Conservation (phyloP, 371 early-diverging fungal genomes). For the Mycotypha africana region DNA sequence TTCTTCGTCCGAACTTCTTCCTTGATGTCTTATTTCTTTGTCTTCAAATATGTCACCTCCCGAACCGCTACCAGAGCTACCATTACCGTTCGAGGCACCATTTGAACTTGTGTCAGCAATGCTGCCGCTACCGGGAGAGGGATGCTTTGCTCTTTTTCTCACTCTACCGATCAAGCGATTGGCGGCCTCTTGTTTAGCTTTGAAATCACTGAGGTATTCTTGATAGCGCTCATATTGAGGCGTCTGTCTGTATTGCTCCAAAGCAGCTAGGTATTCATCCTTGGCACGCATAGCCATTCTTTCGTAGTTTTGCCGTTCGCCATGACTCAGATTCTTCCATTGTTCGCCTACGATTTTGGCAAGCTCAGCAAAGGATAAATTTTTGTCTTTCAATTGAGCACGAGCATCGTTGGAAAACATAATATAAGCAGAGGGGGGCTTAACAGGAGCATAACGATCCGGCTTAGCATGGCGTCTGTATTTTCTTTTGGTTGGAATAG, state of each 20-base stretch:
- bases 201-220: constrained; percentile 40
- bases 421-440: constrained; percentile 51
- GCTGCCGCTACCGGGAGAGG: constrained; percentile 25
- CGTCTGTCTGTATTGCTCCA: constrained; percentile 28
- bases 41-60: constrained; percentile 17
- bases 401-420: constrained; percentile 43
- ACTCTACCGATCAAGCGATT: constrained; percentile 17
- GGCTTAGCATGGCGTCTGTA: constrained; percentile 46
- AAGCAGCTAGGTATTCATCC: constrained; percentile 28
- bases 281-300: constrained; percentile 30
- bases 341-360: constrained; percentile 44
- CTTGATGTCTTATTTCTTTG: constrained; percentile 6
- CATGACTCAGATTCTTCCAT: constrained; percentile 37
- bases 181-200: constrained; percentile 30
- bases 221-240: constrained; percentile 29
- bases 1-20: too few species aligned
- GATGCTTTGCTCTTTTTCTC: constrained; percentile 19
- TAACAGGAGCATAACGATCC: constrained; percentile 41
- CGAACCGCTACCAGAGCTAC: constrained; percentile 28
- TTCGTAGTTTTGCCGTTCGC: constrained; percentile 35
- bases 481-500: constrained; percentile 27
- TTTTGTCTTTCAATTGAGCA: constrained; percentile 25
- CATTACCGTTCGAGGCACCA: constrained; percentile 23
- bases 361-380: constrained; percentile 37
- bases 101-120: constrained; percentile 37